Evolutionary conservation across 257 asterid genomes (phyloP).

Genomic region (Capsicum rhomboideum): DNA sequence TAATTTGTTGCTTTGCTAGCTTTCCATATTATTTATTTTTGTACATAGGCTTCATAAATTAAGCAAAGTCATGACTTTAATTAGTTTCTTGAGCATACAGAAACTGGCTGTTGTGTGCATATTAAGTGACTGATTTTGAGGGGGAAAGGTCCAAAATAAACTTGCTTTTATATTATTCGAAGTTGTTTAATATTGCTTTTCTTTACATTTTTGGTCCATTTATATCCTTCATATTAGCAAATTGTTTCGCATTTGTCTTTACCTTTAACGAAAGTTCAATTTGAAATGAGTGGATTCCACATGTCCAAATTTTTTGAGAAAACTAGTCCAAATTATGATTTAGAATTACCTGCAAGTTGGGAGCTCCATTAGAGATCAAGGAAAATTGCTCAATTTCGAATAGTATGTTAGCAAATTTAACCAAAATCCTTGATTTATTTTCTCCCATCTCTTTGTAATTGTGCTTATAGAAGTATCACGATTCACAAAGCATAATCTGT

Average conservation of each 20-base stretch:
- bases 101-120: neutral
- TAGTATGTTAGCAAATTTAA: too few relatives aligned
- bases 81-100: neutral
- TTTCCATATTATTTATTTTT: neutral
- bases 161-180: neutral
- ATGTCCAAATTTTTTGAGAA: neutral
- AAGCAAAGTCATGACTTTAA: neutral
- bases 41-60: neutral
- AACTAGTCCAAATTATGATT: neutral
- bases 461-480: neutral
- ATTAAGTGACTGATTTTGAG: neutral
- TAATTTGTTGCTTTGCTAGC: neutral
- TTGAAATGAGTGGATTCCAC: neutral
- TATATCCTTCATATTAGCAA: too few relatives aligned
- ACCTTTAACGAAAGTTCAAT: neutral
- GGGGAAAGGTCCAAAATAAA: neutral
- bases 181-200: neutral
- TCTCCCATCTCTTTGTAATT: too few relatives aligned
- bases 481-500: too few relatives aligned
- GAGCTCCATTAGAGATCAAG: neutral
- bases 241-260: too few relatives aligned
- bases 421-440: too few relatives aligned
- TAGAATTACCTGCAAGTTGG: neutral
- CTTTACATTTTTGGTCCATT: neutral
- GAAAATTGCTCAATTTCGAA: too few relatives aligned